A percentile compares a stretch with the other conserved stretches of the same genome.
Conservation (phyloP, 2,329 filamentous ascomycete species). For the Aspergillus fructus region DNA sequence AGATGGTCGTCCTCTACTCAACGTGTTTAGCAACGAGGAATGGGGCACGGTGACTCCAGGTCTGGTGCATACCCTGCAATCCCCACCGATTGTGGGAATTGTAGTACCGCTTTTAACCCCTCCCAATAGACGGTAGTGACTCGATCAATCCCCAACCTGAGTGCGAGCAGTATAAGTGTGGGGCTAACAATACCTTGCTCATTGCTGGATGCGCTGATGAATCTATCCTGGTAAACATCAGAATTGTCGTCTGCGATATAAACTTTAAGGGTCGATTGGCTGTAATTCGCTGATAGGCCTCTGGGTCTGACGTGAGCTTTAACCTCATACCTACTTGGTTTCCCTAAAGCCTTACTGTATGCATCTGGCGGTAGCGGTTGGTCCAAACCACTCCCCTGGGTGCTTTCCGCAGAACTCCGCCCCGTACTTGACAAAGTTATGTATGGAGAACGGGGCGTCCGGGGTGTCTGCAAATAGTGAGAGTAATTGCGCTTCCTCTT, state of each 20-base stretch:
- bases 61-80: slow-evolving; percentile 73
- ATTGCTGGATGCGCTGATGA: slow-evolving; percentile 73
- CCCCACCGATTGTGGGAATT: slow-evolving; percentile 89
- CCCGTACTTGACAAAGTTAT: slow-evolving; percentile 88
- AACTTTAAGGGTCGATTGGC: slow-evolving; percentile 66
- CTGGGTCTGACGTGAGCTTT: slow-evolving; percentile 45
- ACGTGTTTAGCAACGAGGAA: slow-evolving; percentile 11
- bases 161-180: slow-evolving; percentile 84
- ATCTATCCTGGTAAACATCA: slow-evolving; percentile 89
- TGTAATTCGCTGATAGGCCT: slow-evolving; percentile 68
- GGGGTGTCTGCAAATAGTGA: slow-evolving; percentile 85
- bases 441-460: slow-evolving; percentile 86
- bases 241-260: slow-evolving; percentile 88
- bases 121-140: slow-evolving; percentile 95
- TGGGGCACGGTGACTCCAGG: slow-evolving; percentile 21
- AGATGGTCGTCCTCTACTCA: slow-evolving; percentile 76
- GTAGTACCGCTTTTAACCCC: slow-evolving; percentile 78
- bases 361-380: slow-evolving; percentile 90
- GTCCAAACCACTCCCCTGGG: slow-evolving; percentile 97
- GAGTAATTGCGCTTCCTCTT: slow-evolving; percentile 69
- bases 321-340: neutral
- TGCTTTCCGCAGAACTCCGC: slow-evolving; percentile 86
- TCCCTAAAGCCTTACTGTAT: slow-evolving; percentile 68
- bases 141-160: slow-evolving; percentile 87
- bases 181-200: slow-evolving; percentile 69